A percentile compares a stretch with the other conserved stretches of the same genome.
Conservation (phyloP, 306 rosid genomes). For the Cicer chorassanicum region DNA sequence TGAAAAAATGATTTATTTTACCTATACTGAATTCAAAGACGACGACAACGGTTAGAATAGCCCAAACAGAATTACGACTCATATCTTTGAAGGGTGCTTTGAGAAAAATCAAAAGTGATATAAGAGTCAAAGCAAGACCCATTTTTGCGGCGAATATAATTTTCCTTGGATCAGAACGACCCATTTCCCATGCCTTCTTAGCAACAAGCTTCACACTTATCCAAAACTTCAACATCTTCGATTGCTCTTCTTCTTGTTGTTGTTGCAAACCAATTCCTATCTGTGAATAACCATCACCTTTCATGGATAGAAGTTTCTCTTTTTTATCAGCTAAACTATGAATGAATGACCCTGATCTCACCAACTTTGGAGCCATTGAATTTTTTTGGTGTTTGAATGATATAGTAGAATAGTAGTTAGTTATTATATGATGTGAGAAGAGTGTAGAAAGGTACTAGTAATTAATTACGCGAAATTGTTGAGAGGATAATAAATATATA, state of each 20-base stretch:
- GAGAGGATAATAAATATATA: too few relatives aligned
- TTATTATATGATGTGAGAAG: not conserved
- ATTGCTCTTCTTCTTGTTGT: conserved; percentile 46
- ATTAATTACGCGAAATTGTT: too few relatives aligned
- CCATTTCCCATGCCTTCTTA: conserved; percentile 62
- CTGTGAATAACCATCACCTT: conserved; percentile 48
- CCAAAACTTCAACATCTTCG: conserved; percentile 31
- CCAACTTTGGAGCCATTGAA: conserved; percentile 46
- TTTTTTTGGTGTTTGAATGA: too few relatives aligned
- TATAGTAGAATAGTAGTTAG: not conserved
- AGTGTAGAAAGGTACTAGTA: too few relatives aligned
- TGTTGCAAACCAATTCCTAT: conserved; percentile 47
- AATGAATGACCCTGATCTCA: conserved; percentile 68
- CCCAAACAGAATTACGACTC: conserved; percentile 76
- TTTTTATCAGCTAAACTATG: conserved; percentile 63
- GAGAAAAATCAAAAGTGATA: conserved; percentile 78
- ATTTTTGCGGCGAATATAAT: conserved; percentile 78
- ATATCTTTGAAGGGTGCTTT: conserved; percentile 67
- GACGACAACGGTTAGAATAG: conserved; percentile 88
- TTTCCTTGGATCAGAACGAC: conserved; percentile 83
- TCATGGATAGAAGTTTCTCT: conserved; percentile 64
- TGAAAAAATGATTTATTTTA: too few relatives aligned
- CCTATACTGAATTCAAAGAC: conserved; percentile 92
- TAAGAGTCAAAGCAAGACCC: conserved; percentile 78
- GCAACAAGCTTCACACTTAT: conserved; percentile 44